Conservation (phyloP, 1,284 basidiomycete genomes). For the Melanopsichium pennsylvanicum region DNA sequence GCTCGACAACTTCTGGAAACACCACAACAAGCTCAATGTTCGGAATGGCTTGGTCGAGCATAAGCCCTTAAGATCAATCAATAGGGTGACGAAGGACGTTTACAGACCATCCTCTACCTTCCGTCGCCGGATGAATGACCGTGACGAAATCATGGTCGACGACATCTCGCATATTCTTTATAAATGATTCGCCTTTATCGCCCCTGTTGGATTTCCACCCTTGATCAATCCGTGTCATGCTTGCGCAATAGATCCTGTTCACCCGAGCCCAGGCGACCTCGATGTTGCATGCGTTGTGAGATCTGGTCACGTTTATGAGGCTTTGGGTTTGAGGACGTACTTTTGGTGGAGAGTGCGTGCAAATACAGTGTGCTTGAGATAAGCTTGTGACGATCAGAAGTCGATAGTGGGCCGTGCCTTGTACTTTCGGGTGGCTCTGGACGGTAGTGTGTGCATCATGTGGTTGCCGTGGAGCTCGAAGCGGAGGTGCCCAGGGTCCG, state of each 20-base stretch:
- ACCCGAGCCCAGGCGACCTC: no score
- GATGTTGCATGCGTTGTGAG: no score
- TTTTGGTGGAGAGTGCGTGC: constrained; percentile 1
- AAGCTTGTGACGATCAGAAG: constrained; percentile 10
- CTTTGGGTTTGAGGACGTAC: no score
- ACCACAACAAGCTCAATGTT: constrained; percentile 51
- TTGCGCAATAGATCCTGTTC: no score
- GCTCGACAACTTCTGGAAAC: constrained; percentile 54
- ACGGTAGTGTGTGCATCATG: constrained; percentile 48
- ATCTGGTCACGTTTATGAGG: neutral
- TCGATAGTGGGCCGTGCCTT: constrained; percentile 45
- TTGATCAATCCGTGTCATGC: no score
- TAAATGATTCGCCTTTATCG: neutral
- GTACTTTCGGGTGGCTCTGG: constrained; percentile 44
- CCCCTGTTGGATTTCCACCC: neutral
- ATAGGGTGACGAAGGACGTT: constrained; percentile 51
- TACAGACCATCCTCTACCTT: constrained; percentile 31
- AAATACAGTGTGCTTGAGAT: constrained; percentile 13
- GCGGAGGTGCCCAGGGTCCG: constrained; percentile 11
- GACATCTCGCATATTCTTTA: constrained; percentile 42
- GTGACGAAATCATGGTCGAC: constrained; percentile 26
- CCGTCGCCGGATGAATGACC: constrained; percentile 28
- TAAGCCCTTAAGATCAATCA: constrained; percentile 54
- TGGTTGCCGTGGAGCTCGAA: constrained; percentile 49
- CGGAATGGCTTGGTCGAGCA: constrained; percentile 55